Base-by-base conservation (phyloP, 805 yeast species). In the Pichia californica region DNA sequence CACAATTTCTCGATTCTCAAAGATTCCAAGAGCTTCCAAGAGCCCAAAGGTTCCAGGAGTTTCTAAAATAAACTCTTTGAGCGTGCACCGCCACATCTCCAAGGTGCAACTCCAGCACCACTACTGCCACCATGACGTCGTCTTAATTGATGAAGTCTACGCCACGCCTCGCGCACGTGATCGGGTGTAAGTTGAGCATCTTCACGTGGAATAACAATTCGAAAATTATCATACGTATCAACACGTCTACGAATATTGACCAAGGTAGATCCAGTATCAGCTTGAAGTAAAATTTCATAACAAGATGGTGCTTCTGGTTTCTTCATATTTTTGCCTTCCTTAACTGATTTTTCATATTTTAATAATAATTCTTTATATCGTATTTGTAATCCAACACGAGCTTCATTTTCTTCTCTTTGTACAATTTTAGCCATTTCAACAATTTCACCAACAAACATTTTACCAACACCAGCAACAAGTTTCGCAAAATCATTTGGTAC, bases 361-460 rank as follows among this genome's bases (percentile, higher is more conserved):
- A 14, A 26, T n/a, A 33, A 25, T n/a, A 8, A n/a, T 3, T 20
- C 16, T 11, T 33, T 33, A 23, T 35, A 35, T 16, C n/a, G 63
- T 33, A 64, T 55, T 48, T 68, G 66, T 39, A 66, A 69, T 25
- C 59, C 48, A 10, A 62, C 66, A 52, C 64, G 52, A 44, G 68
- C 59, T 63, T 74, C 69, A 53, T 69, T 63, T 53, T 76, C 75
- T 45, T 74, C 68, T 43, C 73, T 68, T 56, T 86, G 89, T 1
- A 85, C 77, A 41, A 78, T 83, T 48, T 81, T 71, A 0, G 96
- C 95, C 54, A 77, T 71, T 49, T 89, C 94, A 11, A 89, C 83
- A 15, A 89, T 74, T 53, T 89, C 97, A 11, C 96, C 95, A n/a
- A 88, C 74, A 58, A 86, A 81, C 53, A 87, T 84, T 58, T 89